phyloP scores from a whole-genome alignment of 2,329 filamentous ascomycete species.

The Fusarium sp. region DNA sequence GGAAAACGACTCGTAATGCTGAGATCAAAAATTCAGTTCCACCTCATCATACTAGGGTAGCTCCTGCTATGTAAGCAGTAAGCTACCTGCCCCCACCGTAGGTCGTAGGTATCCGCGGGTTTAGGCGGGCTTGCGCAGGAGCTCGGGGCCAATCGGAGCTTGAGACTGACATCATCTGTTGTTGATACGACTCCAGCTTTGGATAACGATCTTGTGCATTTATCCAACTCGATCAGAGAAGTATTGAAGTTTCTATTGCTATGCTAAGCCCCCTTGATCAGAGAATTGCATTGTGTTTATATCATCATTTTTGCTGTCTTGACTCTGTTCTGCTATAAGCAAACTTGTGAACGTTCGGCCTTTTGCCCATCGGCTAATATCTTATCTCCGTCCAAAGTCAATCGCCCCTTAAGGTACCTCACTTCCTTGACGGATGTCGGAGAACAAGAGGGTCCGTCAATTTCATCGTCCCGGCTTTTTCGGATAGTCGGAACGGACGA shows the following conservation, averaged over 20 bases:
- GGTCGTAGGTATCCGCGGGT: slow-evolving; percentile 30
- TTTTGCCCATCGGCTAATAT: background rate
- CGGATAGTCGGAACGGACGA: background rate
- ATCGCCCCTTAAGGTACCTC: background rate
- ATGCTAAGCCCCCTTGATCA: too few relatives aligned
- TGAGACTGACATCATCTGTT: slow-evolving; percentile 17
- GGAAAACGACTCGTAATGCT: slow-evolving; percentile 24
- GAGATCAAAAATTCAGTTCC: slow-evolving; percentile 11
- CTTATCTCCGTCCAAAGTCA: background rate
- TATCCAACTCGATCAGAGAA: background rate
- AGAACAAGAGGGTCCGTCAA: slow-evolving; percentile 2
- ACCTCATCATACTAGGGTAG: background rate
- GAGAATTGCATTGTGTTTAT: rapidly evolving
- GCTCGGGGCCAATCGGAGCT: slow-evolving; percentile 24
- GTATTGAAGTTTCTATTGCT: too few relatives aligned
- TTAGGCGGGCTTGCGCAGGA: slow-evolving; percentile 27
- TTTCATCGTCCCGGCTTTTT: background rate
- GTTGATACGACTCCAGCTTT: background rate
- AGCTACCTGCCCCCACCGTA: slow-evolving; percentile 3
- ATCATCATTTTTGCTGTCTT: background rate
- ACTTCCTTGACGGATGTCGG: background rate
- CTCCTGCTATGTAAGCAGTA: too few relatives aligned
- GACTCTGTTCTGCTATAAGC: too few relatives aligned
- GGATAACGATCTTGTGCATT: background rate
- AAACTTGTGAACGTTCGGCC: background rate